A percentile compares a stretch with the other conserved stretches of the same genome.
Evolutionary conservation across 1,284 basidiomycete genomes (phyloP).

Genomic region (Cystobasidium slooffiae): DNA sequence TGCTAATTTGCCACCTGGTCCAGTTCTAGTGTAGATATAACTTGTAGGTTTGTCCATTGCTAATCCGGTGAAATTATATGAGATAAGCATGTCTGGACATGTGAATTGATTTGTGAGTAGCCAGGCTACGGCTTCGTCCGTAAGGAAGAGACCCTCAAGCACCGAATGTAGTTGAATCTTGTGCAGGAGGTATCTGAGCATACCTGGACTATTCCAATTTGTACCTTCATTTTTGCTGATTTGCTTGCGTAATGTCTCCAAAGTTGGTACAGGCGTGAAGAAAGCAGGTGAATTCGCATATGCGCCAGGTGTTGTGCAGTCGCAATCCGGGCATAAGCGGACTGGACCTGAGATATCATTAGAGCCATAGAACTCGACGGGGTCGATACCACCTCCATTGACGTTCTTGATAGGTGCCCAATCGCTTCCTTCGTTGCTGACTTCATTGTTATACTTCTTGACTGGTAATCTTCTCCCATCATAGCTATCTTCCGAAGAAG

Average conservation of each 20-base stretch:
- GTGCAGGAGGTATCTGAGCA: constrained; percentile 37
- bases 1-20: constrained; percentile 36
- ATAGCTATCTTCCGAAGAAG: constrained; percentile 1
- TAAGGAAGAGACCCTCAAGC: constrained; percentile 31
- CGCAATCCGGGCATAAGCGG: constrained; percentile 36
- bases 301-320: constrained; percentile 34
- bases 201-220: constrained; percentile 27
- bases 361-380: constrained; percentile 26
- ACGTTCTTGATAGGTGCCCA: constrained; percentile 23
- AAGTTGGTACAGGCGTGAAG: constrained; percentile 15
- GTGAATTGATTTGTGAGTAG: constrained; percentile 42
- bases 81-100: constrained; percentile 43
- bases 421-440: constrained; percentile 7
- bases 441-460: constrained; percentile 23
- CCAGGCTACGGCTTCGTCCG: constrained; percentile 28
- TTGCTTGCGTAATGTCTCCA: constrained; percentile 16
- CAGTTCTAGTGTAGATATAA: constrained; percentile 40
- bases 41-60: constrained; percentile 33
- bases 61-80: constrained; percentile 36
- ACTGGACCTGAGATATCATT: constrained; percentile 32
- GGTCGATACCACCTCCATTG: constrained; percentile 2
- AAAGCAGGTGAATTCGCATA: constrained; percentile 33
- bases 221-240: constrained; percentile 24
- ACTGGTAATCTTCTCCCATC: constrained; percentile 8
- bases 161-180: constrained; percentile 28